Evolutionary conservation across 805 yeast species (phyloP), one percentile per base, ranked within the genome.

Genomic region (Cyberlindnera petersonii): DNA sequence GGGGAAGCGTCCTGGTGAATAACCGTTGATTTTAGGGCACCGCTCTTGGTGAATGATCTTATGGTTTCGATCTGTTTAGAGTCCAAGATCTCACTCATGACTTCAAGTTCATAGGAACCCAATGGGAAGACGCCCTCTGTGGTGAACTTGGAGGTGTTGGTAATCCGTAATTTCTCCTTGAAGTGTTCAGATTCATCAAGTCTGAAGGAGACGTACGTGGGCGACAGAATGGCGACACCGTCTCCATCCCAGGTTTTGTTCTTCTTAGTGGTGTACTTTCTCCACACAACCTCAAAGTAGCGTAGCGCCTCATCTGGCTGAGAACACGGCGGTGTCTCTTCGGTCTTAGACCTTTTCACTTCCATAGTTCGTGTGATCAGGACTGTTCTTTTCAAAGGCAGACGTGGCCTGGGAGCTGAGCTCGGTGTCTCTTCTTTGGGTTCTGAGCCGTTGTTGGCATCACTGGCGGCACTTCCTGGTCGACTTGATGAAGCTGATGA

Each of bases 191-290:
- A 52, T 18, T 56, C 52, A 27, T 64, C 71, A 10, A 53, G 47
- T 32, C 65, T 59, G 14, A 70, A 52, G 11, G 59, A 50, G 0
- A 62, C 32, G 18, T 39, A 33, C 0, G 57, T 52, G 3, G 52
- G 39, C 1, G 50, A 45, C n/a, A 70, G 55, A 0, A 61, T 50
- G 13, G 82, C 63, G 24, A 64, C 60, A 0, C 96, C 98, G 63
- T 93, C 98, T 3, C 95, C 95, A 39, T 86, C 94, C 98, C 98
- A 93, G 0, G 87, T 79, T 57, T 89, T 89, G 59, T 88, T 79
- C 67, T 91, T 87, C 61, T 84, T 86, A 23, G 64, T 69, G 0
- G 91, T 68, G 29, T 70, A 69, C 58, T 86, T 87, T 24, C 98
- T 66, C 60, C 60, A 56, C 5, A 54, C 55, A 9, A 53, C 48